Evolutionary conservation across 1,284 basidiomycete species (phyloP).

Genomic region (Sanguinoderma infundibulare): DNA sequence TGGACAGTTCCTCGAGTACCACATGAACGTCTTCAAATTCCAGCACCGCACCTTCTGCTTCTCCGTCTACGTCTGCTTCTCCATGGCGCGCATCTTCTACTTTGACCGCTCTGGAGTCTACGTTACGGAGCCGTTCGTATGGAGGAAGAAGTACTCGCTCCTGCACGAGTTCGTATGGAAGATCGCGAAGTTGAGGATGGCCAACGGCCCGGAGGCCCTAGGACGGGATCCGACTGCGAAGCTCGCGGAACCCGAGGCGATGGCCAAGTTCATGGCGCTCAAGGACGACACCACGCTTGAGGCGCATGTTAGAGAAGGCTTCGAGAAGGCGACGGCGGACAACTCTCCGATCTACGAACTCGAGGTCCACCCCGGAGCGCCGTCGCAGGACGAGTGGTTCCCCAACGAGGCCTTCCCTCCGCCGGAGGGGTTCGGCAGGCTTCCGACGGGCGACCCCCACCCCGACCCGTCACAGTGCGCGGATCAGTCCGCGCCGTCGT

Average conservation of each 20-base stretch:
- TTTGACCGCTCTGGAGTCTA: slow-evolving; percentile 11
- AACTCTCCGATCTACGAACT: not conserved
- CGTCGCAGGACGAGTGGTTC: not conserved
- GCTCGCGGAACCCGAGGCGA: not conserved
- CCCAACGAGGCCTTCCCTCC: not conserved
- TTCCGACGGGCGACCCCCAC: too few relatives aligned
- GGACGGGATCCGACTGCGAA: slow-evolving; percentile 21
- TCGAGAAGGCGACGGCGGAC: not conserved
- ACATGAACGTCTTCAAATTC: not conserved
- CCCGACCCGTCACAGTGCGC: too few relatives aligned
- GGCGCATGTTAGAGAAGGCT: not conserved
- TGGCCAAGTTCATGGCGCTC: not conserved
- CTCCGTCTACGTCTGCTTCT: not conserved
- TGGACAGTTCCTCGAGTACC: not conserved
- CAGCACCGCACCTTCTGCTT: slow-evolving; percentile 6
- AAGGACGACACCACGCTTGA: not conserved
- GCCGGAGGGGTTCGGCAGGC: too few relatives aligned
- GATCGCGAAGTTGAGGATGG: slow-evolving; percentile 9
- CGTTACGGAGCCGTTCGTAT: slow-evolving; percentile 15
- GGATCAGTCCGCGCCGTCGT: too few relatives aligned
- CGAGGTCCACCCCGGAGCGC: not conserved
- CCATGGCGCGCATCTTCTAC: slow-evolving; percentile 8
- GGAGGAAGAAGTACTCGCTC: not conserved
- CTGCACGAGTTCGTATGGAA: slow-evolving; percentile 18
- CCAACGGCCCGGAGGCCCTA: not conserved